Evolutionary conservation across 1,284 basidiomycete species (phyloP).

Genomic region (Heliocybe sulcata): DNA sequence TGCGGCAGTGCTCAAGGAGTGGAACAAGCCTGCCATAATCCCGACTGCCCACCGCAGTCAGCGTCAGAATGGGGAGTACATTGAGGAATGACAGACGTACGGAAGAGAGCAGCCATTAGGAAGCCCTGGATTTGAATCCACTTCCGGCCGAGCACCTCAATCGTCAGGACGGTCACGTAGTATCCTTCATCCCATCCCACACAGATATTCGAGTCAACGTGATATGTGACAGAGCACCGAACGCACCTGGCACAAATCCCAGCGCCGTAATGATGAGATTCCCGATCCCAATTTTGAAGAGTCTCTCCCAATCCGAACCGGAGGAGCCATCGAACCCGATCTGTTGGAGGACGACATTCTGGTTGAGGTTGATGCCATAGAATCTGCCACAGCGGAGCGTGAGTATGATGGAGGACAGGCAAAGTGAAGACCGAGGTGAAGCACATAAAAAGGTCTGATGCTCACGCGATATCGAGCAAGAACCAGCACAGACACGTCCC

Average conservation of each 20-base stretch:
- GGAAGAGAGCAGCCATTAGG: constrained; percentile 59
- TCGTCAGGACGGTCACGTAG: constrained; percentile 60
- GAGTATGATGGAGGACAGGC: not conserved
- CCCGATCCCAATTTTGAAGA: constrained; percentile 61
- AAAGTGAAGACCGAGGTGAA: too few species aligned
- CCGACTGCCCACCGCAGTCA: constrained; percentile 24
- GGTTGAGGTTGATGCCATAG: constrained; percentile 77
- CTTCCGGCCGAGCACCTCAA: constrained; percentile 69
- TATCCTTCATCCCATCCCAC: constrained; percentile 29
- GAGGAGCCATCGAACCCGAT: constrained; percentile 55
- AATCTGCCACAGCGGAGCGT: constrained; percentile 31
- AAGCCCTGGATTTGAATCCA: constrained; percentile 78
- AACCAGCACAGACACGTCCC: constrained; percentile 51
- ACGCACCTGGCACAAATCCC: constrained; percentile 70
- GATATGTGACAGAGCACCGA: too few species aligned
- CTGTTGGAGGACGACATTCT: constrained; percentile 63
- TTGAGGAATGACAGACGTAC: not conserved
- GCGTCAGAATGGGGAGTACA: not conserved
- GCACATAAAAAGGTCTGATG: too few species aligned
- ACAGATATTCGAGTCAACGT: not conserved
- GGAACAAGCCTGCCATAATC: constrained; percentile 62
- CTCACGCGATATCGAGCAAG: constrained; percentile 45
- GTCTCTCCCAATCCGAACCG: constrained; percentile 52
- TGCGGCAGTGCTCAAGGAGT: constrained; percentile 47
- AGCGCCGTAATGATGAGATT: constrained; percentile 64